phyloP scores from a whole-genome alignment of 192 early-diverging fungal genomes.

The Entomortierella beljakovae region DNA sequence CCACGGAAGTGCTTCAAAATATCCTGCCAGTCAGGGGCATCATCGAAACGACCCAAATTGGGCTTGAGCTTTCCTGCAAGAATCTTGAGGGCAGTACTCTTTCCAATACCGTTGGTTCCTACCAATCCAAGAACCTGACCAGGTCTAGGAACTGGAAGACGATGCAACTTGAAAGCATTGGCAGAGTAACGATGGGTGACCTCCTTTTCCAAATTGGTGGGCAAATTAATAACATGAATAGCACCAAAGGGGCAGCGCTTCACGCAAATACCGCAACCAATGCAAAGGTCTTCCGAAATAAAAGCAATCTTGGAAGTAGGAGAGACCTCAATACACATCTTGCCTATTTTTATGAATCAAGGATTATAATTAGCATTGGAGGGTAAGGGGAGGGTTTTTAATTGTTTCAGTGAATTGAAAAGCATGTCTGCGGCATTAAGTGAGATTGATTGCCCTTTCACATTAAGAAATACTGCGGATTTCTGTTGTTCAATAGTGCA shows the following conservation, averaged over 20 bases:
- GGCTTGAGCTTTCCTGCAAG: conserved; percentile 95
- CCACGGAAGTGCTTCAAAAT: conserved; percentile 97
- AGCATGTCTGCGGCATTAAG: background rate
- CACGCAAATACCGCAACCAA: conserved; percentile 98
- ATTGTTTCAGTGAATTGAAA: too few species aligned
- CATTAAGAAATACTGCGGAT: too few species aligned
- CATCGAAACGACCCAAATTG: conserved; percentile 87
- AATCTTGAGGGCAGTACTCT: conserved; percentile 95
- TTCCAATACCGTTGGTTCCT: conserved; percentile 97
- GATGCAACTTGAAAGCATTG: conserved; percentile 98
- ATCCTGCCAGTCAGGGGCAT: conserved; percentile 96
- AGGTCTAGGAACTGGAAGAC: conserved; percentile 93
- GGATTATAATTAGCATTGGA: conserved; percentile 1
- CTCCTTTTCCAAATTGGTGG: conserved; percentile 93
- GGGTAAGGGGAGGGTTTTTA: too few species aligned
- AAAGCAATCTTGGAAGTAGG: conserved; percentile 89
- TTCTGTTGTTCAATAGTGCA: background rate
- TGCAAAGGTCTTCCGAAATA: conserved; percentile 96
- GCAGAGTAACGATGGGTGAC: conserved; percentile 97
- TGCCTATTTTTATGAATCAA: conserved; percentile 65
- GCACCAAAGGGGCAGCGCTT: conserved; percentile 98
- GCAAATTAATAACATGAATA: conserved; percentile 96
- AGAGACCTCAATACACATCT: conserved; percentile 94
- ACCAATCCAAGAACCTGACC: conserved; percentile 98
- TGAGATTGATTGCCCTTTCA: background rate